A percentile compares a stretch with the other conserved stretches of the same genome.
phyloP scores from a whole-genome alignment of 306 rosid species.

The Trifolium fragiferum region DNA sequence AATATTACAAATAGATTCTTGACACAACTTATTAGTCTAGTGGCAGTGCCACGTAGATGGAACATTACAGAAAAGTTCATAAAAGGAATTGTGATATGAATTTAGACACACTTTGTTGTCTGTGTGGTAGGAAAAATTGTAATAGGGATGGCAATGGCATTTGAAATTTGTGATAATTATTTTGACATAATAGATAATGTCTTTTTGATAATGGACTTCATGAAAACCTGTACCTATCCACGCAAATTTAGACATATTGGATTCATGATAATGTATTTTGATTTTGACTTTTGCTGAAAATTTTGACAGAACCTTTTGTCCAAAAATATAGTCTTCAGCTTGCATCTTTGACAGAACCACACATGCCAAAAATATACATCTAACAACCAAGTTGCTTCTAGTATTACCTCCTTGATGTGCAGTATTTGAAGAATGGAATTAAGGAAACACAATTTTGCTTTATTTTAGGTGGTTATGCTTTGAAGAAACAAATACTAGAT shows the following conservation, averaged over 20 bases:
- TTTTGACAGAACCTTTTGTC: conserved; percentile 8
- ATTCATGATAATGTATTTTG: background rate
- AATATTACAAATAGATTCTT: no score
- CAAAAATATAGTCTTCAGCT: conserved; percentile 27
- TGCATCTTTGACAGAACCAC: background rate
- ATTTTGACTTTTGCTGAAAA: background rate
- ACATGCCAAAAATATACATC: no score
- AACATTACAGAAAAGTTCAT: no score
- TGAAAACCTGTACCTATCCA: background rate
- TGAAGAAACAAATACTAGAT: conserved; percentile 96
- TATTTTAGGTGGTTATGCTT: conserved; percentile 73
- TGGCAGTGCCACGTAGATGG: no score
- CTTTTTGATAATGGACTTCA: background rate
- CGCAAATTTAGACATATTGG: no score
- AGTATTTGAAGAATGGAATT: conserved; percentile 9
- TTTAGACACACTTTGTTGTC: background rate
- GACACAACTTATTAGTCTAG: no score
- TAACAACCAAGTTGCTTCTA: no score
- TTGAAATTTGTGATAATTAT: conserved; percentile 21
- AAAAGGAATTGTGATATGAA: no score
- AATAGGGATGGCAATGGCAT: conserved; percentile 7
- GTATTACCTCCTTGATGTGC: no score
- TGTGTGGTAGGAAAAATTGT: conserved; percentile 17
- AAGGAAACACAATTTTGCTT: conserved; percentile 36
- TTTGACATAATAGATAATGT: no score